phyloP scores from a whole-genome alignment of 257 asterid species.

The Solanum chilense region DNA sequence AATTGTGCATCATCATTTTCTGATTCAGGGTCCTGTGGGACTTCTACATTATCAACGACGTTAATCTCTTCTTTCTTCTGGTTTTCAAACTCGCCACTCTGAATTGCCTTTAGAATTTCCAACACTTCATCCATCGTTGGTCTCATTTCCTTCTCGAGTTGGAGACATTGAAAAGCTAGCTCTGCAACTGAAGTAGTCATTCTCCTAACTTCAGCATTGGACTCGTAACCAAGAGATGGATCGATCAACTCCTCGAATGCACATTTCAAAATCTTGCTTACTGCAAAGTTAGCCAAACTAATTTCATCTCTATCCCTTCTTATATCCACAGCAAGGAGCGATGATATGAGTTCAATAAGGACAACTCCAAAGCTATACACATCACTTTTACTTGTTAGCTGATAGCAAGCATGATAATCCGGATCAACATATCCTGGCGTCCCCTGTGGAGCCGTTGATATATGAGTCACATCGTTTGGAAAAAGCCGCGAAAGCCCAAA shows the following conservation, averaged over 20 bases:
- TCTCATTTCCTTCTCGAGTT: constrained; percentile 35
- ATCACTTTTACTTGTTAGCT: constrained; percentile 34
- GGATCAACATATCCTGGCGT: constrained; percentile 58
- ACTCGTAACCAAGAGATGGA: constrained; percentile 24
- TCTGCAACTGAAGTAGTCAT: constrained; percentile 39
- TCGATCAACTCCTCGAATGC: constrained; percentile 37
- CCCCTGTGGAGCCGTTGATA: constrained; percentile 57
- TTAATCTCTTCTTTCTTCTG: background rate
- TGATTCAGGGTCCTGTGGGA: constrained; percentile 16
- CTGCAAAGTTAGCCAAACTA: constrained; percentile 36
- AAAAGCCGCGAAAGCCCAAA: constrained; percentile 43
- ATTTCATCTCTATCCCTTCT: constrained; percentile 32
- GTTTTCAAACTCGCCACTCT: background rate
- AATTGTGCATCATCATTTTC: constrained; percentile 20
- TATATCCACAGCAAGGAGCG: constrained; percentile 44
- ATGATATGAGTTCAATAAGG: constrained; percentile 44
- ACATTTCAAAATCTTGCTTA: constrained; percentile 21
- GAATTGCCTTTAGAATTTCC: constrained; percentile 14
- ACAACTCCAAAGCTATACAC: constrained; percentile 60
- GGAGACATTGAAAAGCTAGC: constrained; percentile 45
- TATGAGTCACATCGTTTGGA: constrained; percentile 27
- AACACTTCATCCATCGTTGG: constrained; percentile 49
- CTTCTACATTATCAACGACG: background rate
- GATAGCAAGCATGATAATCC: constrained; percentile 34
- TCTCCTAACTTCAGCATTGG: constrained; percentile 20